Evolutionary conservation across 805 yeast species (phyloP), one percentile per base, ranked within the genome.

Genomic region (Barnettozyma wickerhamii): DNA sequence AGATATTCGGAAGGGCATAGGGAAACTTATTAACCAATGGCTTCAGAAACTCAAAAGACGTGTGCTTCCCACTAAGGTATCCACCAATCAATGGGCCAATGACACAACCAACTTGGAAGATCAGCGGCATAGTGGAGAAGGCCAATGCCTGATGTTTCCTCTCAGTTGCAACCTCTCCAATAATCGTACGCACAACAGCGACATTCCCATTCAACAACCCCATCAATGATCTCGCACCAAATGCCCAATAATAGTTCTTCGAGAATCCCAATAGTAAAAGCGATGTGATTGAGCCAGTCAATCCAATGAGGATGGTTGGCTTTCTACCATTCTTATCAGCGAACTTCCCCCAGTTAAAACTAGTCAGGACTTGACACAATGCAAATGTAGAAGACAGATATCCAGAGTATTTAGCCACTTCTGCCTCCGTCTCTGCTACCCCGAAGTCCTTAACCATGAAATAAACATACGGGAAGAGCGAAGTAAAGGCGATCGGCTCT

Each of bases 131-230:
- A 3, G 77, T 72, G 31, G 79, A 69, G 50, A 80, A 78, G 1
- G 84, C 84, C 7, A 77, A 41, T 9, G 83, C 81, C 55, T 79
- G 84, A 52, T 79, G 84, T 27, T 66, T 63, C 38, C 76, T 64
- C 42, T 79, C 74, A 2, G 60, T 61, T 4, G 82, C 81, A 13
- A 77, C 58, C 52, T 80, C 87, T 3, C 84, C 86, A 33, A 80
- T 65, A 36, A 70, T 60, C 0, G 86, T 80, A 55, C 86, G 62
- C 24, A 80, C 53, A n/a, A 80, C 84, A 1, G 81, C 79, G 7
- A 78, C 74, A 53, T 80, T 80, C 6, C 85, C 87, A 52, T 79
- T 80, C 31, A 79, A 58, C 3, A 72, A 59, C 0, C 87, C 87
- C 62, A 75, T 71, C 32, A 71, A 46, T 17, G 72, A 63, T 51